Conservation (phyloP, 441 rosid genomes). For the Erodium trifolium region DNA sequence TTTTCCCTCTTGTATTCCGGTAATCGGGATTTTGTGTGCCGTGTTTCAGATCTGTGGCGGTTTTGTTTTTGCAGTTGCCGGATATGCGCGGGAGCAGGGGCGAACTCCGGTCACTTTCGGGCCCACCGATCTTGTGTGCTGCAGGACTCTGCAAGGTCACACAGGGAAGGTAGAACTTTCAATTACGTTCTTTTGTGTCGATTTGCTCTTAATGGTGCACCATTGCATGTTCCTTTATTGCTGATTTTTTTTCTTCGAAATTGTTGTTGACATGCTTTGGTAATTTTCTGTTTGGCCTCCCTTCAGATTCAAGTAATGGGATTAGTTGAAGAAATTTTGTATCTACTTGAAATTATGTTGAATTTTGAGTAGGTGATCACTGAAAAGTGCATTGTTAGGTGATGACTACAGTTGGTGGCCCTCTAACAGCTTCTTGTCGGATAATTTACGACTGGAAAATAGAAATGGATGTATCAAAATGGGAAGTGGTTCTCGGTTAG, state of each 20-base stretch:
- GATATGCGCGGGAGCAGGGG: conserved; percentile 55
- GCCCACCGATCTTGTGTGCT: conserved; percentile 88
- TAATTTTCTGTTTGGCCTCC: not conserved
- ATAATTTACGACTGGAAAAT: not conserved
- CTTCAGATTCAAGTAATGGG: not conserved
- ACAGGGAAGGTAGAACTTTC: conserved; percentile 64
- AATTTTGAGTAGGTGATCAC: not conserved
- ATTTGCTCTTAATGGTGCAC: not conserved
- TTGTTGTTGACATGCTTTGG: not conserved
- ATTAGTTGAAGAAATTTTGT: not conserved
- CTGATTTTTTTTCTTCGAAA: not conserved
- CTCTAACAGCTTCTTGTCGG: not conserved
- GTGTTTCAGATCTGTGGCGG: conserved; percentile 17
- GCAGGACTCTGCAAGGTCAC: conserved; percentile 93
- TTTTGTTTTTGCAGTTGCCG: conserved; percentile 47
- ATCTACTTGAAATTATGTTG: not conserved
- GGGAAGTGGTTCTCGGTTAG: not conserved
- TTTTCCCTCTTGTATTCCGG: not conserved
- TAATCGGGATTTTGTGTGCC: not conserved
- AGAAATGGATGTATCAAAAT: too few species aligned
- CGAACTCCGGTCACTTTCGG: conserved; percentile 63
- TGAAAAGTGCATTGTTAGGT: not conserved
- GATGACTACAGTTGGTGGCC: not conserved
- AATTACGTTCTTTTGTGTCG: not conserved
- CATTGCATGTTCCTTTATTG: not conserved